Evolutionary conservation across 2,329 filamentous ascomycete species (phyloP), one percentile per base, ranked within the genome.

Genomic region (Neofusicoccum sp.): DNA sequence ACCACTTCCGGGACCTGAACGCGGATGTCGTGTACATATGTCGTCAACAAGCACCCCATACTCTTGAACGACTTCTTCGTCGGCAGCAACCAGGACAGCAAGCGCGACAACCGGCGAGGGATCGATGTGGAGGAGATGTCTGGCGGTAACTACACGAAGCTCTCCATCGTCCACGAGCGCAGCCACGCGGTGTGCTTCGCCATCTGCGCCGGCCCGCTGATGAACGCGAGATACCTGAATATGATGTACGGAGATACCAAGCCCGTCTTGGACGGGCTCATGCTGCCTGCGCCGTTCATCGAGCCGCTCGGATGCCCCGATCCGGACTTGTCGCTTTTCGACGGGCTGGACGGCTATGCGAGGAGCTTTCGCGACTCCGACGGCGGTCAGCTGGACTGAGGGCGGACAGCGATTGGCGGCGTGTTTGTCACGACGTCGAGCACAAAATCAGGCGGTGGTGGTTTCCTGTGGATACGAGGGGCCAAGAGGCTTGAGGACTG

Each of bases 391-490:
- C 34, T 54, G 49, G 41, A 11, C 49, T 14, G 9, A 1, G 6
- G 11, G 8, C 9, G 28, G 8, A 41, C 36, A 2, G 33, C 16
- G 50, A 28, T n/a, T 41, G 34, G 22, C 22, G 22, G 22, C 22
- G 22, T 22, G 22, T 22, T 2, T 22, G 22, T 22, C 22, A 2
- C 22, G 22, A 22, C 22, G 22, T 22, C 22, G 22, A 22, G 14
- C 5, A 29, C 12, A 54, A 22, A 4, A 6, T 31, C n/a, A 22
- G 29, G n/a, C 7, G 28, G 45, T 34, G 12, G 16, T 50, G 1
- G 54, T 45, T 58, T 45, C 31, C 31, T 36, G 12, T 8, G 54
- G 31, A 58, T 16, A 45, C 41, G 54, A 45, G 41, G 36, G 54
- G 29, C 9, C 11, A 39, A 58, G 31, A 31, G 54, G 39, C 16